Conservation (phyloP, 129 eudicot species). For the Glebionis coronaria region DNA sequence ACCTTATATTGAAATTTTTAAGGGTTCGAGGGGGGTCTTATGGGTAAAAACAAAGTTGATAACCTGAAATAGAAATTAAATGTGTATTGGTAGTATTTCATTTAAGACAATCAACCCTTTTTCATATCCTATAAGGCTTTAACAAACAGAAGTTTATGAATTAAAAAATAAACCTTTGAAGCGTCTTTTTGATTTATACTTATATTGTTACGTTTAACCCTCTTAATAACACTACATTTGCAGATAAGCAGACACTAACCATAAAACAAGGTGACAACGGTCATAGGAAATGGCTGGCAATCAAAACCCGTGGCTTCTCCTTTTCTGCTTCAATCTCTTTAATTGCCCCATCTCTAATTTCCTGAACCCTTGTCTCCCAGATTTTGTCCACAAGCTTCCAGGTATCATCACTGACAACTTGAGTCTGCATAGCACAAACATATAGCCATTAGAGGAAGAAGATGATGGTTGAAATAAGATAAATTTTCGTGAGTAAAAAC, state of each 20-base stretch:
- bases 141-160: too few relatives aligned
- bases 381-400: conserved; percentile 87
- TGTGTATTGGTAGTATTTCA: too few relatives aligned
- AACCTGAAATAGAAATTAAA: too few relatives aligned
- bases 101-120: too few relatives aligned
- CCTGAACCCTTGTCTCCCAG: conserved; percentile 60
- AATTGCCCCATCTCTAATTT: conserved; percentile 52
- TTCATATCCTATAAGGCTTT: too few relatives aligned
- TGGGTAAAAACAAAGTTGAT: too few relatives aligned
- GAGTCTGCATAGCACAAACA: conserved; percentile 52
- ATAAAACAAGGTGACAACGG: conserved; percentile 4
- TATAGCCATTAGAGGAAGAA: conserved; percentile 1
- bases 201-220: background rate
- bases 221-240: background rate
- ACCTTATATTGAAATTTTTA: too few relatives aligned
- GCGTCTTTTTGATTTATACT: background rate
- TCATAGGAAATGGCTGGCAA: conserved; percentile 82
- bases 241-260: conserved; percentile 26
- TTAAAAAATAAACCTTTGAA: background rate
- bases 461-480: too few relatives aligned
- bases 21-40: too few relatives aligned
- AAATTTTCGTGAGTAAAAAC: background rate
- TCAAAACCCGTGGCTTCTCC: conserved; percentile 59
- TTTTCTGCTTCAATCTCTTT: conserved; percentile 55
- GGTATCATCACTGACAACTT: conserved; percentile 78